Conservation (phyloP, 176 grass and related monocot genomes). For the Saccharum spontaneum region DNA sequence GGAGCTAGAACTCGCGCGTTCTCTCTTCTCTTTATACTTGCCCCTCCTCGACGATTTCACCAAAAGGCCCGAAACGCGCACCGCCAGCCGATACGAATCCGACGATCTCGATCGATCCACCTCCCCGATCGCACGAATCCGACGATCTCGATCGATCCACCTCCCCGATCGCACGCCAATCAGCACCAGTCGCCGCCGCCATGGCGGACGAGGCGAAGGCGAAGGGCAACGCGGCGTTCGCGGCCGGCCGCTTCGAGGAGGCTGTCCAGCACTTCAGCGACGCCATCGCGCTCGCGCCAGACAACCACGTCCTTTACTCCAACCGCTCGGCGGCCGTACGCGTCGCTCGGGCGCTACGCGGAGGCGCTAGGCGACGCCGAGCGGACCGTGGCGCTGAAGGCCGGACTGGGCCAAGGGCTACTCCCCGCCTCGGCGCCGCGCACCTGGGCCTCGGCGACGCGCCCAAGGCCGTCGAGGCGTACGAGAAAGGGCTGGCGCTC, state of each 20-base stretch:
- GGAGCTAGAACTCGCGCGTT: not conserved
- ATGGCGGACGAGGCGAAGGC: constrained; percentile 75
- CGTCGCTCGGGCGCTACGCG: constrained; percentile 76
- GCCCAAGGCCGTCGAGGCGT: constrained; percentile 52
- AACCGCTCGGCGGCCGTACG: constrained; percentile 94
- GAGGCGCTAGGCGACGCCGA: constrained; percentile 80
- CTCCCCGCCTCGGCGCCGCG: constrained; percentile 89
- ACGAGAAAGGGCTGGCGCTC: constrained; percentile 77
- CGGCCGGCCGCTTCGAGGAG: constrained; percentile 55
- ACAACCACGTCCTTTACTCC: constrained; percentile 81
- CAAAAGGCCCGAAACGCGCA: not conserved
- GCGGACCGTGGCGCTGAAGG: constrained; percentile 82
- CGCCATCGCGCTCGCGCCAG: constrained; percentile 58
- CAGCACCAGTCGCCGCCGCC: not conserved
- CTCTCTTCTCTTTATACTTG: not conserved
- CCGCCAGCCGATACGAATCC: constrained; percentile 18
- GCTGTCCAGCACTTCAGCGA: constrained; percentile 52
- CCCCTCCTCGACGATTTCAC: not conserved
- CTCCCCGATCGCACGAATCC: constrained; percentile 16
- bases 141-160: not conserved
- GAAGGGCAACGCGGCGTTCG: constrained; percentile 65
- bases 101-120: not conserved
- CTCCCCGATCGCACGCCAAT: constrained; percentile 20
- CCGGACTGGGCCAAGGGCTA: constrained; percentile 97
- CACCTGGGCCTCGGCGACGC: constrained; percentile 69